Percentiles rank a stretch among this genome's conserved stretches.
Evolutionary conservation across 2,329 filamentous ascomycete genomes (phyloP).

Genomic region (Neocucurbitaria cava): DNA sequence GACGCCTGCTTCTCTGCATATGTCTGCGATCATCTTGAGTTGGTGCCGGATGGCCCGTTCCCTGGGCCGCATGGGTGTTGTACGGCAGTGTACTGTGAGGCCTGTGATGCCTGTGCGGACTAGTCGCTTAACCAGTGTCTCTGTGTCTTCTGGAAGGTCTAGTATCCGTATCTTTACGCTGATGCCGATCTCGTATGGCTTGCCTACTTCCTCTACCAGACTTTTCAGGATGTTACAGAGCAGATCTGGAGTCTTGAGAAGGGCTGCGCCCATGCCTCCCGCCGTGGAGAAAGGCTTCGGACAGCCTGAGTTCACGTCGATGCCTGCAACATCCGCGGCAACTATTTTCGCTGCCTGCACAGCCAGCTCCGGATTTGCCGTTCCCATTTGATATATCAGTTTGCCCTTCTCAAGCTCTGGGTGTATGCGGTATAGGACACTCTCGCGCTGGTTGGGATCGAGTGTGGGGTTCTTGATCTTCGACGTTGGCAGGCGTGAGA

Average conservation of each 20-base stretch:
- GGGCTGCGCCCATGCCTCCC: constrained; percentile 93
- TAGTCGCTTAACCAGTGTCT: constrained; percentile 76
- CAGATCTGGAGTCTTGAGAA: constrained; percentile 83
- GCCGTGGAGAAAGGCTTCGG: constrained; percentile 95
- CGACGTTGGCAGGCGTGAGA: constrained; percentile 77
- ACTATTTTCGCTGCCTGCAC: constrained; percentile 85
- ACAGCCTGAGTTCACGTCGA: constrained; percentile 98
- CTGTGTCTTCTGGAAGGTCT: constrained; percentile 76
- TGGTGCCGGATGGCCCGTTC: constrained; percentile 88
- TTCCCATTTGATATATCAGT: constrained; percentile 92
- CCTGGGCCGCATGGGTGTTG: constrained; percentile 90
- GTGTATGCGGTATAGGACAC: constrained; percentile 83
- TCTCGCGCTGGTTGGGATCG: constrained; percentile 62
- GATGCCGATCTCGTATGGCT: constrained; percentile 85
- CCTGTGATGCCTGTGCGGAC: constrained; percentile 89
- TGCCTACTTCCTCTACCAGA: constrained; percentile 78
- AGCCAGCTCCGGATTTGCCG: constrained; percentile 79
- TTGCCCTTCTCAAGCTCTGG: constrained; percentile 75
- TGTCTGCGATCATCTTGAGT: constrained; percentile 78
- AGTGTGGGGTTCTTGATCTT: constrained; percentile 66
- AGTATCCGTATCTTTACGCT: constrained; percentile 96
- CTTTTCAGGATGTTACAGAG: constrained; percentile 83
- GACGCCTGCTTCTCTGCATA: constrained; percentile 85
- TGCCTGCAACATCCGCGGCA: constrained; percentile 86
- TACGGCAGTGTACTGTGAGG: constrained; percentile 93